A percentile compares a stretch with the other conserved stretches of the same genome.
phyloP scores from a whole-genome alignment of 371 early-diverging fungal species.

The Mortierella sp. region DNA sequence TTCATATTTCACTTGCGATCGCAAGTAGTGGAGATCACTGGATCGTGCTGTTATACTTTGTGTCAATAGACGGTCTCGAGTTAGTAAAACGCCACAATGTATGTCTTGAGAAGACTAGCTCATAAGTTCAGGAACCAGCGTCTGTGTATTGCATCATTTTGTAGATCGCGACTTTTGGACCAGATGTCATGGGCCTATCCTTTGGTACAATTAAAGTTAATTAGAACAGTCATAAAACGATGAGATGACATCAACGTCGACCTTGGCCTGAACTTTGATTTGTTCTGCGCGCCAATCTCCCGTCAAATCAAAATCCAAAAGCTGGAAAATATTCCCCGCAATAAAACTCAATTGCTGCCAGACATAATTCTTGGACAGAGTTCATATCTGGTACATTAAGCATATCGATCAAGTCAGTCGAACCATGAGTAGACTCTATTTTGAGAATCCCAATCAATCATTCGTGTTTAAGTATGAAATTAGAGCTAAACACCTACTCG shows the following conservation, averaged over 20 bases:
- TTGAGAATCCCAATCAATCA: too few species aligned
- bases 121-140: background rate
- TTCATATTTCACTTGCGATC: background rate
- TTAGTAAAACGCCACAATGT: background rate
- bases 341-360: too few species aligned
- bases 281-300: background rate
- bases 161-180: background rate
- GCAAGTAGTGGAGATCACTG: background rate
- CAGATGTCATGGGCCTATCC: background rate
- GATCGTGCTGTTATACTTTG: background rate
- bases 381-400: too few species aligned
- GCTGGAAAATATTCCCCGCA: too few species aligned
- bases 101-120: background rate
- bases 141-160: background rate
- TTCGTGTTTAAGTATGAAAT: background rate
- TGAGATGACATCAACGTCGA: background rate
- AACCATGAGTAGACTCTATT: too few species aligned
- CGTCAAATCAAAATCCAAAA: too few species aligned
- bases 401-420: too few species aligned
- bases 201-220: background rate
- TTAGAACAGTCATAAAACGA: background rate
- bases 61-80: background rate
- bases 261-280: background rate
- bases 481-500: background rate
- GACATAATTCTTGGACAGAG: too few species aligned